Conservation (phyloP, 495 filamentous ascomycete genomes). For the Glonium stellatum region DNA sequence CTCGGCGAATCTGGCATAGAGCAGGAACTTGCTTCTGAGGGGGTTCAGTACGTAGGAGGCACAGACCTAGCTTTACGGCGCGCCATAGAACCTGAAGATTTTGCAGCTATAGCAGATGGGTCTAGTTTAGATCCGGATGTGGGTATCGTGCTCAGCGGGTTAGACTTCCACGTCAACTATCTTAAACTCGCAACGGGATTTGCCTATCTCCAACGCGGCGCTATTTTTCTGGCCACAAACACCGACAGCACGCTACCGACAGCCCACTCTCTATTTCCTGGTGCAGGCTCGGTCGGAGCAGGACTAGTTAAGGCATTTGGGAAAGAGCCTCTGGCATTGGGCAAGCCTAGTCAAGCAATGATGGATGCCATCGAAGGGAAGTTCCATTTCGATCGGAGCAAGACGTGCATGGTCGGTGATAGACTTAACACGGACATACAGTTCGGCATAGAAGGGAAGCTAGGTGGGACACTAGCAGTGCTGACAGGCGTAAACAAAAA, state of each 20-base stretch:
- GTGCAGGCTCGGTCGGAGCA: conserved; percentile 75
- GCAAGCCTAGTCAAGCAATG: conserved; percentile 97
- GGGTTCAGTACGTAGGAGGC: conserved; percentile 75
- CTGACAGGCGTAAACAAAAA: conserved; percentile 82
- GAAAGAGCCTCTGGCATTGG: conserved; percentile 65
- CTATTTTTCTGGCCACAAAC: conserved; percentile 92
- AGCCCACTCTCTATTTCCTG: conserved; percentile 76
- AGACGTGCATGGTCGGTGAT: conserved; percentile 95
- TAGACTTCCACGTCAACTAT: conserved; percentile 93
- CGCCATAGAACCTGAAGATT: conserved; percentile 73
- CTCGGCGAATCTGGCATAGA: conserved; percentile 90
- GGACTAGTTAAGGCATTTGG: conserved; percentile 68
- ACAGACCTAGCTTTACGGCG: conserved; percentile 74
- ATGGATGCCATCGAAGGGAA: conserved; percentile 98
- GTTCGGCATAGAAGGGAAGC: conserved; percentile 83
- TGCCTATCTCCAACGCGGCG: conserved; percentile 77
- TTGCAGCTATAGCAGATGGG: conserved; percentile 64
- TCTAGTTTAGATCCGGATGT: conserved; percentile 77
- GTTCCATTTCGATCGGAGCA: conserved; percentile 75
- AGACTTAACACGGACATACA: conserved; percentile 90
- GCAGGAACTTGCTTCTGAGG: conserved; percentile 70
- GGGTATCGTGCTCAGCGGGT: conserved; percentile 76
- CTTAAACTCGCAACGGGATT: conserved; percentile 76
- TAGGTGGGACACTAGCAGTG: conserved; percentile 88
- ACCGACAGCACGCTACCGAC: conserved; percentile 79